Base-by-base conservation (phyloP, 805 yeast species). In the Saccharomycopsis babjevae region DNA sequence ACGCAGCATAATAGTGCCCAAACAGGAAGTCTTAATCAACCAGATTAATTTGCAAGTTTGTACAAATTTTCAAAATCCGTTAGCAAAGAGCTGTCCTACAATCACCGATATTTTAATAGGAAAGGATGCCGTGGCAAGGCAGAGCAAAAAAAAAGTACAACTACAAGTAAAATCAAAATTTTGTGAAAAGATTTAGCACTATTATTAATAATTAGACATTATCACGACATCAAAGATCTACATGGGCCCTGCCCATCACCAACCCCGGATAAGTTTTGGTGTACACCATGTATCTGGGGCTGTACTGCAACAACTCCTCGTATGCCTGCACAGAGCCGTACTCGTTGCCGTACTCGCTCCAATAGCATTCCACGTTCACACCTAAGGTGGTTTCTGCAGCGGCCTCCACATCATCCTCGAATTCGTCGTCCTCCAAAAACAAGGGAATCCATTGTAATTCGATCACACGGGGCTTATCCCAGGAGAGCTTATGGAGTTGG, bases 381-480 rank as follows among this genome's bases (percentile, higher is more conserved):
- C 84, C 85, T 57, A 89, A 71, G 42, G 70, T 73, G 20, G 68
- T 69, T 5, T 65, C 64, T 40, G 65, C 72, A n/a, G 70, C 71
- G 32, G 76, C 76, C 40, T 70, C 73, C n/a, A 68, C 70, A 6
- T 65, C 64, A 38, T 65, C 72, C n/a, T 70, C 71, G 16, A 68
- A 72, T 25, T 72, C 74, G 43, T 69, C 73, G 52, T 77, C 83
- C 34, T 77, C 77, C 15, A 79, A 73, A 67, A 80, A 73, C 59
- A 78, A 78, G 4, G 96, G 96, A 39, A 86, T 74, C 96, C 96
- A 89, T 68, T 88, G 88, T 57, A 89, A 66, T 1, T 85, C 88
- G 54, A 89, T 62, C 67, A 82, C 86, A 6, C 67, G 67, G 0
- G 75, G 67, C 57, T 77, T 76, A 5, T 79, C 74, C 84, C 89